phyloP scores from a whole-genome alignment of 2,329 filamentous ascomycete genomes.

The Fusarium caatingaense region DNA sequence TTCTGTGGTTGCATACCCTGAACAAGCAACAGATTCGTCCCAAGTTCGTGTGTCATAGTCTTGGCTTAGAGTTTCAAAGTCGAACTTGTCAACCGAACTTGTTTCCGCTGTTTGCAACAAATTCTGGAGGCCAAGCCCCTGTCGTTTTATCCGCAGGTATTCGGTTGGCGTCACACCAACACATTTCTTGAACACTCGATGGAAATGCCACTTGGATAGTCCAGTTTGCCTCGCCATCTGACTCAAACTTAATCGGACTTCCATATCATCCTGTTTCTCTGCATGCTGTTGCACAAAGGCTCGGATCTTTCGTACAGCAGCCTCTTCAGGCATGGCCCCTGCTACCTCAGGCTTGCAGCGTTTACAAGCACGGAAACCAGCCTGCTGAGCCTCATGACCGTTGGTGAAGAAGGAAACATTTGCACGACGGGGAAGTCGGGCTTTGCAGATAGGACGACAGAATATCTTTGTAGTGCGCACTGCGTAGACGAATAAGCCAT shows the following conservation, averaged over 20 bases:
- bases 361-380: constrained; percentile 68
- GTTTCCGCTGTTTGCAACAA: constrained; percentile 3
- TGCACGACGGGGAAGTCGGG: constrained; percentile 68
- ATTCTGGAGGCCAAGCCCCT: constrained; percentile 5
- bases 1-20: constrained; percentile 17
- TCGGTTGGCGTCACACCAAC: constrained; percentile 60
- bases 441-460: constrained; percentile 70
- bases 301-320: constrained; percentile 56
- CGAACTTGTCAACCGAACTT: constrained; percentile 26
- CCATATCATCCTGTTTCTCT: constrained; percentile 22
- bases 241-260: constrained; percentile 52
- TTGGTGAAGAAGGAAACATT: constrained; percentile 68
- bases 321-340: constrained; percentile 57
- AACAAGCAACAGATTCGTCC: constrained; percentile 26
- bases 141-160: constrained; percentile 46
- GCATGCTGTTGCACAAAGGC: constrained; percentile 49
- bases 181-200: constrained; percentile 67
- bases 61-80: constrained; percentile 8
- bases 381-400: constrained; percentile 56
- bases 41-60: constrained; percentile 34
- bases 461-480: constrained; percentile 63
- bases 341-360: constrained; percentile 61
- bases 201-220: constrained; percentile 68
- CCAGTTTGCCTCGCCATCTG: constrained; percentile 63
- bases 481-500: constrained; percentile 57